Evolutionary conservation across 768 basidiomycete species (phyloP), one percentile per base, ranked within the genome.

Genomic region (Phlebiopsis flavidoalba): DNA sequence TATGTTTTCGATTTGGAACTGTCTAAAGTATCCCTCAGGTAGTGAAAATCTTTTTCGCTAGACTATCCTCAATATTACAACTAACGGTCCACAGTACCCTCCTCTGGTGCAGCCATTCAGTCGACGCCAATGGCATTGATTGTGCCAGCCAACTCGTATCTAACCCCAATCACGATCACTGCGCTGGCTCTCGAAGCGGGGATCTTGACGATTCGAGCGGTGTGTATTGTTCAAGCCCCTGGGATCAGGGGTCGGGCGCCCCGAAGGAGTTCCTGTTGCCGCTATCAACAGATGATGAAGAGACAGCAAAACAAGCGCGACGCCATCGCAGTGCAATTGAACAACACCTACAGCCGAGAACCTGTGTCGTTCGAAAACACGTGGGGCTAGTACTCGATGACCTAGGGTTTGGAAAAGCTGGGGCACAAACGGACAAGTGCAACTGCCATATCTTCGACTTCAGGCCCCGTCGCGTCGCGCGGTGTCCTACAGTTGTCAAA

Each of bases 1-100:
- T 96, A 88, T 72, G 83, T 92, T 3, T 96, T 98, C 72, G 93
- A 95, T 62, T 78, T 99, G 12, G 94, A 98, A 63, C 73, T 98
- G 17, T 86, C 92, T 60, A 86, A 85, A 65, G 71, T 98, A 40
- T 83, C 84, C 5, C 75, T 98, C 15, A 93, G 94, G 95, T 94
- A 63, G 63, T 21, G 57, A 31, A 14, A 19, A 33, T 19, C 47
- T 36, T 35, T 15, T 40, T 43, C 36, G n/a, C n/a, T n/a, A n/a
- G 8, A 21, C 14, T 26, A 4, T 15, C 10, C 19, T n/a, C 36
- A 43, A 19, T n/a, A n/a, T 26, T 55, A 6, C 26, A 6, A 6
- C 54, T 40, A 21, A 45, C 19, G 11, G 33, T 22, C 1, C 57
- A 14, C 65, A 98, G 95, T 64, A 93, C 94, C n/a, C n/a, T n/a